phyloP scores from a whole-genome alignment of 129 eudicot genomes.

The Helianthus tuberosus region DNA sequence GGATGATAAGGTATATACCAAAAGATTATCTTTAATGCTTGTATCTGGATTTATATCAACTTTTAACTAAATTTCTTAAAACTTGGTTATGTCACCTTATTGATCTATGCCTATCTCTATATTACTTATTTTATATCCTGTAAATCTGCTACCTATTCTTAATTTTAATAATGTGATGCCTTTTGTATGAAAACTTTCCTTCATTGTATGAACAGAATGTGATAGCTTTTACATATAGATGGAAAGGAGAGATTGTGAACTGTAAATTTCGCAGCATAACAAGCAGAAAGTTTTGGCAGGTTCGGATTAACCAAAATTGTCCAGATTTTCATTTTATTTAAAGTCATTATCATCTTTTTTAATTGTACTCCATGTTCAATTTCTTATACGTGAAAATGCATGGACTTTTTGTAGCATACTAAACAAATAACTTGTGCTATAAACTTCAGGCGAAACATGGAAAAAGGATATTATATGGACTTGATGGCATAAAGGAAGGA shows the following conservation, averaged over 20 bases:
- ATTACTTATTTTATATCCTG: not conserved
- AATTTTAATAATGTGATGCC: constrained; percentile 3
- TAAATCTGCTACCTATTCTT: not conserved
- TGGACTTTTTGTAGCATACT: not conserved
- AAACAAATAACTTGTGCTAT: constrained; percentile 11
- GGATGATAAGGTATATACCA: constrained; percentile 48
- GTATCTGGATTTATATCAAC: not conserved
- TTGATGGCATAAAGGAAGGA: constrained; percentile 75
- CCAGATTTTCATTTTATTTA: not conserved
- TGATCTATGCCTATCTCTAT: constrained; percentile 12
- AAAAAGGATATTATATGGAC: constrained; percentile 81
- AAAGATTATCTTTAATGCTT: constrained; percentile 2
- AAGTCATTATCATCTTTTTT: constrained; percentile 13
- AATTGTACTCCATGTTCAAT: constrained; percentile 3
- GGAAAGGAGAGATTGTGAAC: constrained; percentile 66
- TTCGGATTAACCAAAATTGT: constrained; percentile 17
- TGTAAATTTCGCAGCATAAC: constrained; percentile 69
- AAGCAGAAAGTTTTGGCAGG: constrained; percentile 90
- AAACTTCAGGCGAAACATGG: constrained; percentile 64
- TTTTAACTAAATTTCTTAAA: not conserved
- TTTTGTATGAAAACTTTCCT: not conserved
- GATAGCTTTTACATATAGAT: constrained; percentile 79
- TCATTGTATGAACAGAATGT: constrained; percentile 47
- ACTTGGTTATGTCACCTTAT: not conserved
- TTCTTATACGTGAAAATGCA: not conserved